Base-by-base conservation (phyloP, 2,329 filamentous ascomycete genomes). In the Aspergillus proliferans region DNA sequence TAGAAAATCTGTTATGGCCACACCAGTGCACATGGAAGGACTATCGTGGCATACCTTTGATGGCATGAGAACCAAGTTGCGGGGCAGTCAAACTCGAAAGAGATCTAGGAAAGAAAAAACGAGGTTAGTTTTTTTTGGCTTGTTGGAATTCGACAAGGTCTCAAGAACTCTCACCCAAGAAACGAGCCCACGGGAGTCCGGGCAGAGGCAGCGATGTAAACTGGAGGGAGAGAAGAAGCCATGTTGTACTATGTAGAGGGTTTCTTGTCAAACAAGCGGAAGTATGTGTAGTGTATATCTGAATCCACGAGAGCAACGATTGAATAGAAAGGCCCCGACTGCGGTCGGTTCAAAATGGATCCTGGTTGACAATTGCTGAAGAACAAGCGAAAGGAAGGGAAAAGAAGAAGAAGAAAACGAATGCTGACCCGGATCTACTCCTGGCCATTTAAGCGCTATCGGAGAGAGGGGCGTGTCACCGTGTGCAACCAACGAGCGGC, bases 181-280 rank as follows among this genome's bases (percentile, higher is more conserved):
- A 98, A 98, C 58, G 88, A 91, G 64, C 93, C 93, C 58, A 95
- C 80, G 47, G 93, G 93, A 57, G 93, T 98, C 73, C 91, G 84
- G 65, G 84, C 88, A 57, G 85, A 86, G 51, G 93, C 93, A 67
- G 96, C 90, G 66, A 98, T 96, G 77, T 98, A 98, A 58, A 98
- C 92, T 51, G 90, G 81, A 58, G 89, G 86, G 56, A 91, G 81
- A 60, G 82, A 82, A 68, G 88, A 80, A 18, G 18, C 18, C 88
- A 94, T 94, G 52, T 62, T 82, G 73, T 40, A 19, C 4, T 36
- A 36, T 36, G 6, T 36, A 15, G 34, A 36, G 14, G 34, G 34
- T 18, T 36, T 36, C n/a, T 36, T 30, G 26, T 30, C 26, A 30
- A 30, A 30, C 10, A 30, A 30, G 26, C 10, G 26, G 26, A 30